Conservation (phyloP, 148 eudicot species). For the Tetragonia tetragonoides region DNA sequence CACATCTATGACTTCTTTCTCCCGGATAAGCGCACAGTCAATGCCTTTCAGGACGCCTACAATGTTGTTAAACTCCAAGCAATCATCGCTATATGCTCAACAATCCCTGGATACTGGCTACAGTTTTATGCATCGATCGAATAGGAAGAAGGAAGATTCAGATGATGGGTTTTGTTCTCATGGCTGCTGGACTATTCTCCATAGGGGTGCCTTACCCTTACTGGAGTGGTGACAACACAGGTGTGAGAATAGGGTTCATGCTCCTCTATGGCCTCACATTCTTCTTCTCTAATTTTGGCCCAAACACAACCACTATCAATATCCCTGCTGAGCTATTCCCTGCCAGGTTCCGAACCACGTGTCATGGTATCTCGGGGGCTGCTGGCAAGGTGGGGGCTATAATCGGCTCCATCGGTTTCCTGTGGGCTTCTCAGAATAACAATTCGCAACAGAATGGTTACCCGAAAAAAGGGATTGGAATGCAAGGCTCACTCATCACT, state of each 20-base stretch:
- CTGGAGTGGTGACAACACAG: constrained; percentile 7
- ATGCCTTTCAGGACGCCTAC: constrained; percentile 37
- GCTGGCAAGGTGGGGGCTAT: constrained; percentile 59
- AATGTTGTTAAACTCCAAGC: constrained; percentile 44
- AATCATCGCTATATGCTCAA: constrained; percentile 45
- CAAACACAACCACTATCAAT: constrained; percentile 64
- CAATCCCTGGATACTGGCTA: constrained; percentile 61
- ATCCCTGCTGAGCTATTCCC: constrained; percentile 75
- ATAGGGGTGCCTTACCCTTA: constrained; percentile 36
- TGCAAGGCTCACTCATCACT: constrained; percentile 31
- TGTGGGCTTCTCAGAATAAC: constrained; percentile 37
- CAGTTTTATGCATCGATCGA: constrained; percentile 49
- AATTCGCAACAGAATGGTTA: neutral
- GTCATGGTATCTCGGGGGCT: constrained; percentile 66
- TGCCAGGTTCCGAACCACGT: constrained; percentile 55
- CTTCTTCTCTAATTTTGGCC: constrained; percentile 68
- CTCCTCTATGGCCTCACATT: constrained; percentile 49
- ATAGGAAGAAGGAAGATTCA: constrained; percentile 57
- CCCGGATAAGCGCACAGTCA: neutral
- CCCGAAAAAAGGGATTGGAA: constrained; percentile 14
- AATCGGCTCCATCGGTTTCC: constrained; percentile 44
- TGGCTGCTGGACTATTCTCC: constrained; percentile 35
- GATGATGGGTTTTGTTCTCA: constrained; percentile 44
- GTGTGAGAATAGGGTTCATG: constrained; percentile 31
- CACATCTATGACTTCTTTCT: constrained; percentile 25